phyloP scores from a whole-genome alignment of 2,329 filamentous ascomycete genomes.

The Tolypocladium ovalisporum region DNA sequence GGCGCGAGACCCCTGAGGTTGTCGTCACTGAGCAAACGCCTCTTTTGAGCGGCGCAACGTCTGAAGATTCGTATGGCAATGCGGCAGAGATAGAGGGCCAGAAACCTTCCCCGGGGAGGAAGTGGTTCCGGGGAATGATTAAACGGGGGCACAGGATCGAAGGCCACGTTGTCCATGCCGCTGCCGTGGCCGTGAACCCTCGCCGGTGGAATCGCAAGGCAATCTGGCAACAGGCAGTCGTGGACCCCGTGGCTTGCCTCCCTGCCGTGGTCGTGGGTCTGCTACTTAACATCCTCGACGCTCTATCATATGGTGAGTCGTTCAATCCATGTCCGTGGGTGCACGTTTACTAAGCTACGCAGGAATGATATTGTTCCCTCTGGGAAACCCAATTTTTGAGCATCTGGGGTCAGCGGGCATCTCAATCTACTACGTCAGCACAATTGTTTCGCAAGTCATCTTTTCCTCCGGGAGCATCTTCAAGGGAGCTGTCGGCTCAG shows the following conservation, averaged over 20 bases:
- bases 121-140: conserved; percentile 23
- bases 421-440: conserved; percentile 98
- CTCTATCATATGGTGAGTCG: conserved; percentile 70
- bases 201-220: conserved; percentile 60
- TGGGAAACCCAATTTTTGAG: conserved; percentile 77
- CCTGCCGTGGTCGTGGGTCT: conserved; percentile 84
- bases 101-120: conserved; percentile 22
- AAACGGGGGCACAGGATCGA: conserved; percentile 20
- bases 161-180: conserved; percentile 16
- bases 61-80: conserved; percentile 15
- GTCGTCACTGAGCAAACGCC: conserved; percentile 34
- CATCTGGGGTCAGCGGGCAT: conserved; percentile 86
- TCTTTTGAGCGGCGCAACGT: conserved; percentile 26
- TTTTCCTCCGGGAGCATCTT: conserved; percentile 86
- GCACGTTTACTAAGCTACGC: conserved; percentile 4
- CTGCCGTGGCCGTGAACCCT: conserved; percentile 40
- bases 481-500: conserved; percentile 82
- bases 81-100: conserved; percentile 39
- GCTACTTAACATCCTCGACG: conserved; percentile 86
- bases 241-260: conserved; percentile 59
- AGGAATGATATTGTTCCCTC: conserved; percentile 89
- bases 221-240: conserved; percentile 52
- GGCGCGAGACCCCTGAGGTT: conserved; percentile 2
- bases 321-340: not conserved
- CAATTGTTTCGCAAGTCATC: conserved; percentile 83